phyloP scores from a whole-genome alignment of 306 rosid genomes.

The apple (Malus domestica) region DNA sequence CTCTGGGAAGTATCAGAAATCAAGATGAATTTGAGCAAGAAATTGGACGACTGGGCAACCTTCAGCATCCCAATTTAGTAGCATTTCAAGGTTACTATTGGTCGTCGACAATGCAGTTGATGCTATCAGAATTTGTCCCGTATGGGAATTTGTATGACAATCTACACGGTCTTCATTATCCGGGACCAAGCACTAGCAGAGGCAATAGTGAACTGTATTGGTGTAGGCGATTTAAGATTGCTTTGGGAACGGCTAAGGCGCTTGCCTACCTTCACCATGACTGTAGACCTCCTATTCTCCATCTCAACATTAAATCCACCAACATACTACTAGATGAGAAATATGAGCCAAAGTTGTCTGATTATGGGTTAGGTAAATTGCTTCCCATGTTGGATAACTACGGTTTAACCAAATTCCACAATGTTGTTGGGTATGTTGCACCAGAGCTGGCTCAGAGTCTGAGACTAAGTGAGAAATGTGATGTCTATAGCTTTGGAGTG shows the following conservation, averaged over 20 bases:
- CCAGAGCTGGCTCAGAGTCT: constrained; percentile 90
- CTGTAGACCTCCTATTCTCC: constrained; percentile 83
- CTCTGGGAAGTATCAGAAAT: constrained; percentile 80
- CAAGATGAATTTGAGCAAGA: constrained; percentile 95
- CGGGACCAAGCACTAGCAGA: constrained; percentile 73
- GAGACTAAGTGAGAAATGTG: constrained; percentile 89
- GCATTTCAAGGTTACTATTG: constrained; percentile 90
- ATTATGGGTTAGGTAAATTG: constrained; percentile 81
- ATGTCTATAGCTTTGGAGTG: constrained; percentile 88
- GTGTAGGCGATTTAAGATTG: constrained; percentile 77
- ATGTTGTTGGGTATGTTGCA: constrained; percentile 83
- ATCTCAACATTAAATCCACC: constrained; percentile 89
- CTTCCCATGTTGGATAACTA: constrained; percentile 83
- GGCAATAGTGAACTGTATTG: constrained; percentile 63
- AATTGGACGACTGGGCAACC: constrained; percentile 73
- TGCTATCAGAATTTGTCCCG: constrained; percentile 77
- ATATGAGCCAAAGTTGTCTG: constrained; percentile 77
- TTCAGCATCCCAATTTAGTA: constrained; percentile 70
- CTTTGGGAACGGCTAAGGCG: constrained; percentile 85
- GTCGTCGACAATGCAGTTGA: constrained; percentile 90
- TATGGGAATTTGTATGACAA: constrained; percentile 85
- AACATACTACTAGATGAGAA: constrained; percentile 84
- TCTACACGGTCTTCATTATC: constrained; percentile 63
- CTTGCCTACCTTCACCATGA: constrained; percentile 95
- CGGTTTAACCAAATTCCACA: constrained; percentile 77